These are phyloP conservation scores for Bryoglossum gracile DNA, from an alignment of 495 filamentous ascomycete species.

Conservation along the genomic window DNA sequence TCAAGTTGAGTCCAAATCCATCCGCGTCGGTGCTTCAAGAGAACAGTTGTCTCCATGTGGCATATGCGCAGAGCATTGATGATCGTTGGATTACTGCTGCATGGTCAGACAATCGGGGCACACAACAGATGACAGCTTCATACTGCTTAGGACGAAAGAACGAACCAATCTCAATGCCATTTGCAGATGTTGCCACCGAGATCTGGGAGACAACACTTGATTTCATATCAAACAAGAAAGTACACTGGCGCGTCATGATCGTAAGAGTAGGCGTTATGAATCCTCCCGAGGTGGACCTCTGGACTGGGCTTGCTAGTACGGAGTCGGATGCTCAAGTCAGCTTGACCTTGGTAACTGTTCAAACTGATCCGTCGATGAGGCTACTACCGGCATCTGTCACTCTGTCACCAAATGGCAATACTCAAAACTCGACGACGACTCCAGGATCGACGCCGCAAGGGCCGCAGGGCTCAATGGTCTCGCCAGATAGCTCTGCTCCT, in stretches of 20 bases:
- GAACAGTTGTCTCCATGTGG: conserved; percentile 77
- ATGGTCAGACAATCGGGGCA: conserved; percentile 86
- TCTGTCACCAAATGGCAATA: conserved; percentile 33
- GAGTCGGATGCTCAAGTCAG: conserved; percentile 33
- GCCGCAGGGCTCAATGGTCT: conserved; percentile 37
- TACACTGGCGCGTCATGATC: conserved; percentile 75
- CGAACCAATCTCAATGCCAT: conserved; percentile 41
- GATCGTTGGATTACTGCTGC: conserved; percentile 81
- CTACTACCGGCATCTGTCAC: conserved; percentile 47
- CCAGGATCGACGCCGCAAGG: conserved; percentile 52
- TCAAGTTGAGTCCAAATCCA: conserved; percentile 62
- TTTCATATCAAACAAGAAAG: conserved; percentile 60
- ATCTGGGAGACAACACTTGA: conserved; percentile 81
- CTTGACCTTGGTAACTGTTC: conserved; percentile 58
- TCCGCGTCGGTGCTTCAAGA: conserved; percentile 72
- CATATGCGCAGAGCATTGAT: conserved; percentile 74
- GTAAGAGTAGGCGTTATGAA: conserved; percentile 67
- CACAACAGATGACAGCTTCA: conserved; percentile 66
- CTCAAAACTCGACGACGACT: conserved; percentile 38
- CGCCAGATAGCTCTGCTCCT: conserved; percentile 39
- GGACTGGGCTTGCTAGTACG: conserved; percentile 35
- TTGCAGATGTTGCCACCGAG: conserved; percentile 63
- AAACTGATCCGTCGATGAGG: conserved; percentile 56
- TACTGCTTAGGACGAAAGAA: conserved; percentile 69
- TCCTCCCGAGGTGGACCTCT: conserved; percentile 62